Base-by-base conservation (phyloP, 176 grass and related monocot genomes). In the Alloteropsis semialata region DNA sequence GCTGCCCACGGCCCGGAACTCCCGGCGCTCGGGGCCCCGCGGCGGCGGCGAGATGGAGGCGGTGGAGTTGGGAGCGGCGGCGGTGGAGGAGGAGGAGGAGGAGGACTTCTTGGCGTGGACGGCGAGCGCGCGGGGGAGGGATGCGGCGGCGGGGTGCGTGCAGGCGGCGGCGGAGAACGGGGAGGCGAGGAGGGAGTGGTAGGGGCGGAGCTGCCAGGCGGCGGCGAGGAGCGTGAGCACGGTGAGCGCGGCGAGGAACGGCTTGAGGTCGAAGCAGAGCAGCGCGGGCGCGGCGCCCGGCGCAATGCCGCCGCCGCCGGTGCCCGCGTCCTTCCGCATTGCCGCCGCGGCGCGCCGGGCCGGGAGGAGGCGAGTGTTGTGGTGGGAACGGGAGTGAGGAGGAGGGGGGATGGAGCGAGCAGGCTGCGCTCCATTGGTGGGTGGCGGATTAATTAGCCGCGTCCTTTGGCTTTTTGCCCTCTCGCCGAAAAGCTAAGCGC, bases 191-290 rank as follows among this genome's bases (percentile, higher is more conserved):
- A 90, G 30, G 74, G 90, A 90, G 17, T 80, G 75, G 89, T 97
- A 97, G 0, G 94, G 88, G 10, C 89, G 90, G 66, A 97, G 88
- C 75, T 94, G 92, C 88, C 90, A 94, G 65, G 88, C 84, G 85
- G 90, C 92, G 55, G 89, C 78, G 90, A 92, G 34, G 81, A 97
- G 87, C 43, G 92, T 94, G 73, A 97, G 82, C 21, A 76, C 76
- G 59, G 91, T 83, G 45, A 97, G 89, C 36, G 92, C 87, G 75
- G 89, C 92, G 53, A 94, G 72, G 89, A 97, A 94, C 0, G 92
- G 87, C 80, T 97, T 97, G 34, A 83, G 43, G 81, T 97, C 92
- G 76, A 90, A 90, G 69, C 92, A 94, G 56, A 94, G 59, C 2
- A 87, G 21, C 50, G 80, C 59, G 4, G 88, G 74, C 1, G 84